Evolutionary conservation across 2,329 filamentous ascomycete species (phyloP).

Genomic region (Verticillium dahliae): DNA sequence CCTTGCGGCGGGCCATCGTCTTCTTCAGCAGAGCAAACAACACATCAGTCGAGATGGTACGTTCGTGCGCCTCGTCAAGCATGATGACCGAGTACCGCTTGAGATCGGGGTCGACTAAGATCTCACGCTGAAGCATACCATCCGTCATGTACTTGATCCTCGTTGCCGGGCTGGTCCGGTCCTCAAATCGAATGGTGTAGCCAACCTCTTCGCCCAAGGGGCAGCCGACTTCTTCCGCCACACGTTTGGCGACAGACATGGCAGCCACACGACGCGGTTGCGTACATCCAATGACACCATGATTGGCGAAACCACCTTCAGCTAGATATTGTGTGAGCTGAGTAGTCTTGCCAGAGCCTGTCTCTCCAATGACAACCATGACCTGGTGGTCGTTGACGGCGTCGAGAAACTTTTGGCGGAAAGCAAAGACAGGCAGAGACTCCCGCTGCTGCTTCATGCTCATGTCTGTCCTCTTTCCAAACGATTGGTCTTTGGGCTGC

Average conservation of each 20-base stretch:
- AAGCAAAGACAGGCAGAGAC: conserved; percentile 80
- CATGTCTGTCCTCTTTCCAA: conserved; percentile 82
- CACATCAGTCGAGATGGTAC: conserved; percentile 93
- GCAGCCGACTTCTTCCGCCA: conserved; percentile 91
- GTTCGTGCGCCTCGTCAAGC: conserved; percentile 96
- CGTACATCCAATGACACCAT: conserved; percentile 90
- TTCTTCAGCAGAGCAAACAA: conserved; percentile 93
- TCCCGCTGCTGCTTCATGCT: conserved; percentile 94
- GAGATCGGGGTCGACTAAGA: conserved; percentile 84
- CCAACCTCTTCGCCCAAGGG: conserved; percentile 87
- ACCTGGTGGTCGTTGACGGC: conserved; percentile 85
- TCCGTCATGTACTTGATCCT: conserved; percentile 99
- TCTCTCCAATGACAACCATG: conserved; percentile 93
- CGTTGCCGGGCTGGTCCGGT: conserved; percentile 79
- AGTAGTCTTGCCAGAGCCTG: conserved; percentile 94
- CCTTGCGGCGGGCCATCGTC: conserved; percentile 75
- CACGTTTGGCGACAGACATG: conserved; percentile 96
- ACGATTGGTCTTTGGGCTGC: conserved; percentile 69
- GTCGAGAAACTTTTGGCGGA: conserved; percentile 80
- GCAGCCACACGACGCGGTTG: conserved; percentile 95
- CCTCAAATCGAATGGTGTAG: conserved; percentile 96
- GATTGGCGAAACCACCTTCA: conserved; percentile 81
- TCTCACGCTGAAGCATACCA: conserved; percentile 94
- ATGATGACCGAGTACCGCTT: conserved; percentile 93
- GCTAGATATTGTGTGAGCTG: conserved; percentile 93